Conservation (phyloP, 2,329 filamentous ascomycete genomes). For the Penicillium sclerotiorum region DNA sequence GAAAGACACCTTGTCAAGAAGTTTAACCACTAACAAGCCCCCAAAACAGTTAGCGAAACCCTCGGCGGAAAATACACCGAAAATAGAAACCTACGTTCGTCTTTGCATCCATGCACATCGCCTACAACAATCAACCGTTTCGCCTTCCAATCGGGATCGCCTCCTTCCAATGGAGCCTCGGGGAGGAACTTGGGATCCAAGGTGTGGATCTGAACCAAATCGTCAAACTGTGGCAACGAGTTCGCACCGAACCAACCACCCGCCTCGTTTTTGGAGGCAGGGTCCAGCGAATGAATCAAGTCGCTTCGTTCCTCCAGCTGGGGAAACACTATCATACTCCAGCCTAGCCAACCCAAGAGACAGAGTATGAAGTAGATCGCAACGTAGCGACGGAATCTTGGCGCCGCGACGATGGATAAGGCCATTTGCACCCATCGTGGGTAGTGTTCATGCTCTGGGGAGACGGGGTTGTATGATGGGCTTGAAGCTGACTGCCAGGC, state of each 20-base stretch:
- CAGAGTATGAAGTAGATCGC: slow-evolving; percentile 39
- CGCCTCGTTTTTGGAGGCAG: slow-evolving; percentile 25
- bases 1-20: slow-evolving; percentile 71
- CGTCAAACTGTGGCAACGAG: slow-evolving; percentile 50
- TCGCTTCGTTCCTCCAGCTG: slow-evolving; percentile 34
- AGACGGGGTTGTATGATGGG: slow-evolving; percentile 21
- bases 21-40: slow-evolving; percentile 46
- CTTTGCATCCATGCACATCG: slow-evolving; percentile 87
- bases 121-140: slow-evolving; percentile 78
- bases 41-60: not conserved
- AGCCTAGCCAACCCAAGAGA: slow-evolving; percentile 34
- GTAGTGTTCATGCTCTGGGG: slow-evolving; percentile 20
- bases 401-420: slow-evolving; percentile 40
- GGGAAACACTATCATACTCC: slow-evolving; percentile 37
- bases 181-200: slow-evolving; percentile 54
- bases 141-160: slow-evolving; percentile 25
- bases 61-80: no score
- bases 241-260: slow-evolving; percentile 52
- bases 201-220: slow-evolving; percentile 53
- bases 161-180: slow-evolving; percentile 19
- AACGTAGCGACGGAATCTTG: slow-evolving; percentile 45
- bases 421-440: slow-evolving; percentile 29
- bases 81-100: slow-evolving; percentile 55
- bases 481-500: slow-evolving; percentile 37
- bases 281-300: slow-evolving; percentile 36